These are phyloP conservation scores for Metarhizium brunneum DNA, from an alignment of 2,329 filamentous ascomycete species.

Conservation along the genomic window DNA sequence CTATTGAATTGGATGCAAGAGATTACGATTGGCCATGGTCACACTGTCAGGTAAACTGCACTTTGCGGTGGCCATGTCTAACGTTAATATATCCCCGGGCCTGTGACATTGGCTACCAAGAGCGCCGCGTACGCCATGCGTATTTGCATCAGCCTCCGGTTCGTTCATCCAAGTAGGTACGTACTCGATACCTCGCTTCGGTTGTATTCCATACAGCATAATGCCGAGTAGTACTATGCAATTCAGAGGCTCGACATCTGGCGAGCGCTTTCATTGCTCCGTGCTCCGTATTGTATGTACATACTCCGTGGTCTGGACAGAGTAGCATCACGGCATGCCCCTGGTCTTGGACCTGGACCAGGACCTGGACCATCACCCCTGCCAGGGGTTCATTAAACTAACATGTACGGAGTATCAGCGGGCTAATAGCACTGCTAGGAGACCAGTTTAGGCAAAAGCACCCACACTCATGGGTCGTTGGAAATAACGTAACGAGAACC, in stretches of 20 bases:
- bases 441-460: too few relatives aligned
- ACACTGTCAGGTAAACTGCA: not conserved
- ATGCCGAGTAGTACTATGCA: not conserved
- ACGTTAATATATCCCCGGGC: not conserved
- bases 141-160: too few relatives aligned
- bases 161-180: too few relatives aligned
- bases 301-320: not conserved
- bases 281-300: not conserved
- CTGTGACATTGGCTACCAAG: not conserved
- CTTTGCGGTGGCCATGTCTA: not conserved
- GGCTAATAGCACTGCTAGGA: too few relatives aligned
- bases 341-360: not conserved
- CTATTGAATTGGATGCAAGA: not conserved
- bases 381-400: constrained; percentile 5
- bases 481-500: too few relatives aligned
- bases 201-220: too few relatives aligned
- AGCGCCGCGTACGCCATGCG: too few relatives aligned
- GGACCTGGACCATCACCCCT: not conserved
- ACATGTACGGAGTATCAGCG: not conserved
- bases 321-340: not conserved
- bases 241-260: too few relatives aligned
- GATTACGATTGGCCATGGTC: not conserved
- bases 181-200: too few relatives aligned
- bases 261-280: too few relatives aligned
- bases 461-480: too few relatives aligned